Percentiles rank a stretch among this genome's conserved stretches.
Conservation (phyloP, 179 eudicot species). For the Heliamphora pulchella region DNA sequence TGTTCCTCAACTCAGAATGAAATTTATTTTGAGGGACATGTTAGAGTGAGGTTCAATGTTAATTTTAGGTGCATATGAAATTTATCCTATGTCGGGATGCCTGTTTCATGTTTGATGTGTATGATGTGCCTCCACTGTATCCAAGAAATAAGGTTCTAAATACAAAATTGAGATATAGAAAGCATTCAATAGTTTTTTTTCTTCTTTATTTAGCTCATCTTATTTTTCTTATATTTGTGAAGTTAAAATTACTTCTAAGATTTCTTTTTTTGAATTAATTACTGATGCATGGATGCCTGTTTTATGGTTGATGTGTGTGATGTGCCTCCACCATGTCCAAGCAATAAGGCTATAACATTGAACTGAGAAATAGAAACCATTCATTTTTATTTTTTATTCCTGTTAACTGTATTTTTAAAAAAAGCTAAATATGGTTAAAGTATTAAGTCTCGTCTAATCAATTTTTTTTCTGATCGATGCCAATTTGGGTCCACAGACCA, state of each 20-base stretch:
- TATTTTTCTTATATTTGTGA: not conserved
- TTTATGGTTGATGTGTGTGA: not conserved
- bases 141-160: not conserved
- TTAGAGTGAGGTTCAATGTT: not conserved
- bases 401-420: not conserved
- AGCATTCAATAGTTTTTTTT: not conserved
- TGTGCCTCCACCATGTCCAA: not conserved
- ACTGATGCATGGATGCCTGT: not conserved
- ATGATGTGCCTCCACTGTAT: not conserved
- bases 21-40: not conserved
- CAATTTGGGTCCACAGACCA: not conserved
- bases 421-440: not conserved
- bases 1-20: slow-evolving; percentile 15
- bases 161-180: not conserved
- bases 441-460: not conserved
- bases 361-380: not conserved
- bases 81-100: not conserved
- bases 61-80: not conserved
- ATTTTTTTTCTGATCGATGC: not conserved
- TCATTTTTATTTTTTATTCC: too few species aligned
- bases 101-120: slow-evolving; percentile 4
- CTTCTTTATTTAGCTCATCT: not conserved
- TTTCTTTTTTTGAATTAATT: not conserved
- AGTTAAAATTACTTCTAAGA: not conserved
- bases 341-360: not conserved